Conservation (phyloP, 768 basidiomycete species). For the Fomitopsis serialis region DNA sequence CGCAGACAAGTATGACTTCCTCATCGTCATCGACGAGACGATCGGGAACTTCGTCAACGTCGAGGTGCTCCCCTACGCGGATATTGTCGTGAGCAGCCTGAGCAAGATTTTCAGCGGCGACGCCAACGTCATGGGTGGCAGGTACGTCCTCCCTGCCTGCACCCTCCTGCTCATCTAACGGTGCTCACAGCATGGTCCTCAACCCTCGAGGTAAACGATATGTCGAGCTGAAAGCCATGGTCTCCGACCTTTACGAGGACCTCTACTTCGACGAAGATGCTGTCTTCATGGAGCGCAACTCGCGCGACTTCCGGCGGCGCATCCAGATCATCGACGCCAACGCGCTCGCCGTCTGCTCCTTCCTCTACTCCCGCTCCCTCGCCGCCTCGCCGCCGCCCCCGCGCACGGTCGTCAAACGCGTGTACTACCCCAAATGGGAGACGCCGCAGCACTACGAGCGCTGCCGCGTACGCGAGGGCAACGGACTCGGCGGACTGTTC, state of each 20-base stretch:
- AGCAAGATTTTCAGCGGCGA: conserved; percentile 95
- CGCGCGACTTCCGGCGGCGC: conserved; percentile 81
- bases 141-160: conserved; percentile 42
- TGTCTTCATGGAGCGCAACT: conserved; percentile 97
- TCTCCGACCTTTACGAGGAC: conserved; percentile 69
- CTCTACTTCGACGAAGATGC: conserved; percentile 87
- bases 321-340: conserved; percentile 76
- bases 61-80: conserved; percentile 78
- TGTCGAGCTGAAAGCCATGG: conserved; percentile 50
- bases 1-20: conserved; percentile 85
- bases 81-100: conserved; percentile 87
- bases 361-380: conserved; percentile 57
- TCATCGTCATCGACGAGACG: conserved; percentile 90
- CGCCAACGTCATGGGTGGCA: conserved; percentile 96
- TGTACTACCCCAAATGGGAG: conserved; percentile 86
- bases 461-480: conserved; percentile 43
- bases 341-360: conserved; percentile 76
- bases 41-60: conserved; percentile 94
- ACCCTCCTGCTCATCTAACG: neutral
- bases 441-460: conserved; percentile 66
- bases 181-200: conserved; percentile 63
- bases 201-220: conserved; percentile 79
- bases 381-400: conserved; percentile 18
- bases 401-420: conserved; percentile 61
- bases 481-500: conserved; percentile 77